A percentile compares a stretch with the other conserved stretches of the same genome.
These are phyloP conservation scores for Diaporthe vexans DNA, from an alignment of 2,329 filamentous ascomycete genomes.

Conservation along the genomic window DNA sequence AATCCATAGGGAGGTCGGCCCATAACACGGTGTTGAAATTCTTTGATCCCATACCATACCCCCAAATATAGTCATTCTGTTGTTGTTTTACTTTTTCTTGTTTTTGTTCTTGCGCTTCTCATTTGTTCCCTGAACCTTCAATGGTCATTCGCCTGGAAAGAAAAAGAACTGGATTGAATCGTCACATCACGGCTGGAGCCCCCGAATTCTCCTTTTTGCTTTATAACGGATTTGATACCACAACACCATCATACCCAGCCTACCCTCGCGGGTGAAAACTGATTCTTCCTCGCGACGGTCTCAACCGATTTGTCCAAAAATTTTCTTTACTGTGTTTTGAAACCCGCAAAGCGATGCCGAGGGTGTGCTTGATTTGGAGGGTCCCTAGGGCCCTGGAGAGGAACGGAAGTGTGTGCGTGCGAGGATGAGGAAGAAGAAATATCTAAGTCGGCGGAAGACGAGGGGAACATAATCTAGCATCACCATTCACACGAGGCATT, in stretches of 20 bases:
- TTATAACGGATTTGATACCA: conserved; percentile 41
- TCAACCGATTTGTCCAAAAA: conserved; percentile 23
- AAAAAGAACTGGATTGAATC: conserved; percentile 39
- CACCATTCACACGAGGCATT: conserved; percentile 24
- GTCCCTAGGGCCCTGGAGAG: background rate
- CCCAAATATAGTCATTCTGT: conserved; percentile 29
- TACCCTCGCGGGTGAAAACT: conserved; percentile 1
- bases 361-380: conserved; percentile 24
- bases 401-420: background rate
- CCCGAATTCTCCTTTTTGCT: conserved; percentile 25
- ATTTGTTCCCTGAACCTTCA: conserved; percentile 35
- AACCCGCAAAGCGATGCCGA: conserved; percentile 11
- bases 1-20: conserved; percentile 22
- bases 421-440: background rate
- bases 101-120: conserved; percentile 31
- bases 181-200: conserved; percentile 37
- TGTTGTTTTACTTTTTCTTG: conserved; percentile 6
- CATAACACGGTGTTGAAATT: conserved; percentile 28
- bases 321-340: conserved; percentile 13
- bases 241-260: conserved; percentile 36
- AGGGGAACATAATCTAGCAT: conserved; percentile 29
- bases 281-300: background rate
- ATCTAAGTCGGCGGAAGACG: background rate
- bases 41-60: conserved; percentile 27
- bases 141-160: conserved; percentile 31